phyloP scores from a whole-genome alignment of 768 basidiomycete genomes.

The Leucosporidium yakuticum region DNA sequence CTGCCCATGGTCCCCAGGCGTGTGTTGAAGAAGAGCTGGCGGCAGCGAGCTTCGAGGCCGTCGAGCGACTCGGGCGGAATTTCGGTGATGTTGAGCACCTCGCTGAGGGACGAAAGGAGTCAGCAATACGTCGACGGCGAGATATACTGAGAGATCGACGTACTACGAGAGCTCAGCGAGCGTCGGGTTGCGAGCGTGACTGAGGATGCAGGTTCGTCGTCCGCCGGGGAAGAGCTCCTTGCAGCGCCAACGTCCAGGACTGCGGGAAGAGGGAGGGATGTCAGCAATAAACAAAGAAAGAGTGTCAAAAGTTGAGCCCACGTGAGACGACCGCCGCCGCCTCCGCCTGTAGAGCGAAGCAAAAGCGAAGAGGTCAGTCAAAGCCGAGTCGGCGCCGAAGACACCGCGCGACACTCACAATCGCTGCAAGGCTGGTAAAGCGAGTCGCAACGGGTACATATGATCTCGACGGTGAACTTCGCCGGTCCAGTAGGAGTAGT shows the following conservation, averaged over 20 bases:
- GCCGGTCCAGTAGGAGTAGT: not conserved
- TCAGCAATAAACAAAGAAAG: not conserved
- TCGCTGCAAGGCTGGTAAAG: not conserved
- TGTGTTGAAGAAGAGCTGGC: constrained; percentile 18
- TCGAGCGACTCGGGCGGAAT: constrained; percentile 2
- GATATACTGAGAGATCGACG: not conserved
- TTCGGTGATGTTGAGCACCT: not conserved
- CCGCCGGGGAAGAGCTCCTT: constrained; percentile 11
- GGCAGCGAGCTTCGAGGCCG: constrained; percentile 3
- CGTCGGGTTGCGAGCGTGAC: constrained; percentile 17
- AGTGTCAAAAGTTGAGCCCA: not conserved
- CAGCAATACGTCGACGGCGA: not conserved
- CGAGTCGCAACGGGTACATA: not conserved
- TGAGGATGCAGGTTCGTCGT: constrained; percentile 10
- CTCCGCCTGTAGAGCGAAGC: no score
- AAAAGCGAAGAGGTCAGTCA: no score
- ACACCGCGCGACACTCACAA: not conserved
- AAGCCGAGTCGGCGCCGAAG: no score
- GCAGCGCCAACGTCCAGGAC: constrained; percentile 14
- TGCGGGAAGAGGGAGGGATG: not conserved
- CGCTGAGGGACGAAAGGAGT: not conserved
- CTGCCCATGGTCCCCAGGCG: constrained; percentile 11
- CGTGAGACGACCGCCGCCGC: not conserved
- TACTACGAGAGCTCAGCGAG: constrained; percentile 10
- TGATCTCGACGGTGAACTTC: not conserved